Percentiles rank a stretch among this genome's conserved stretches.
Evolutionary conservation across 768 basidiomycete species (phyloP).

Genomic region (Lactarius vividus): DNA sequence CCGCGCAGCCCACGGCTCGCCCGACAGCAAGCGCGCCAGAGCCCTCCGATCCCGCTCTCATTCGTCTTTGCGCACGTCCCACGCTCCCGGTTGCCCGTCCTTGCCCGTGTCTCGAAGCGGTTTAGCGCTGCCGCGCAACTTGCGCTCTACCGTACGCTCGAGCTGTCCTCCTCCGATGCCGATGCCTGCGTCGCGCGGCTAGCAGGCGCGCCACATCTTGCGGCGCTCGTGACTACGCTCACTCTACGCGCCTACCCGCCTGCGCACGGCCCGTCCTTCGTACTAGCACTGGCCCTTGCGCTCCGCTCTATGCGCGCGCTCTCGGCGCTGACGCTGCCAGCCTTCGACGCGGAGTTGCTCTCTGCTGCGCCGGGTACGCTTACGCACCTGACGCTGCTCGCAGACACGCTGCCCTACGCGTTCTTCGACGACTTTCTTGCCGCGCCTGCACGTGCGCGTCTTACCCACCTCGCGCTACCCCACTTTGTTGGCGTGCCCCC

Average conservation of each 20-base stretch:
- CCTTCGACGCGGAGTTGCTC: slow-evolving; percentile 31
- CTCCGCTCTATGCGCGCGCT: slow-evolving; percentile 36
- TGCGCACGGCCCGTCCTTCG: slow-evolving; percentile 22
- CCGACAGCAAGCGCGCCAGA: slow-evolving; percentile 12
- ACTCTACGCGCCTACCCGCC: slow-evolving; percentile 20
- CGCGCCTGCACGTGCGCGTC: slow-evolving; percentile 27
- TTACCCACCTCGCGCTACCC: slow-evolving; percentile 21
- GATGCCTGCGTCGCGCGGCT: slow-evolving; percentile 32
- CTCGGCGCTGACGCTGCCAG: slow-evolving; percentile 31
- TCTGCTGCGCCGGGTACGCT: slow-evolving; percentile 30
- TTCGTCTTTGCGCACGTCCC: slow-evolving; percentile 28
- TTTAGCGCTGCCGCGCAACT: slow-evolving; percentile 30
- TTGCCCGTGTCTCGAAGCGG: slow-evolving; percentile 32
- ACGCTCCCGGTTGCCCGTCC: slow-evolving; percentile 26
- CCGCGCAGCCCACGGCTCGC: slow-evolving; percentile 4
- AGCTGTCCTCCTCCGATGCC: slow-evolving; percentile 21
- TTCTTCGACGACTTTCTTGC: slow-evolving; percentile 32
- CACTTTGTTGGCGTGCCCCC: slow-evolving; percentile 18
- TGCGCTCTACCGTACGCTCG: slow-evolving; percentile 32
- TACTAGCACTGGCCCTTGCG: slow-evolving; percentile 33
- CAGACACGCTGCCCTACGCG: slow-evolving; percentile 29
- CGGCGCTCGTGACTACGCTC: slow-evolving; percentile 31
- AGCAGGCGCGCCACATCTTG: slow-evolving; percentile 31
- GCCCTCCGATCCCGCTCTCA: slow-evolving; percentile 20
- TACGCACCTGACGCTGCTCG: slow-evolving; percentile 29